Conservation (phyloP, 2,329 filamentous ascomycete genomes). For the Fusarium sp. region DNA sequence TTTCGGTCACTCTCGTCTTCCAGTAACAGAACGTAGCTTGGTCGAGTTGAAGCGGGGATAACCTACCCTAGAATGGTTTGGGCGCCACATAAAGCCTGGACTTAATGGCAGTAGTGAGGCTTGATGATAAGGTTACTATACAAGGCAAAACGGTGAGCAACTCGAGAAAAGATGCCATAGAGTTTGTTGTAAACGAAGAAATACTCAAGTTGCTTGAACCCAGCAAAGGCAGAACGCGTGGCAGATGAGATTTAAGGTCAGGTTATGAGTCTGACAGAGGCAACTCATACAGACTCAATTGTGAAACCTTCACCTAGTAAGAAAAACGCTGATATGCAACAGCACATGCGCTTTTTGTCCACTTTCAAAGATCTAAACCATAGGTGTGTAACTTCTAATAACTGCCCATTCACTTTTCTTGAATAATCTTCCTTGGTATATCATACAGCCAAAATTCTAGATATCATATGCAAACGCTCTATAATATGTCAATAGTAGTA, state of each 20-base stretch:
- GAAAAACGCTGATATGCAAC: background rate
- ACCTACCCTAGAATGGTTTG: background rate
- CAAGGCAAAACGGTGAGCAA: background rate
- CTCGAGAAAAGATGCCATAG: background rate
- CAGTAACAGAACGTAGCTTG: background rate
- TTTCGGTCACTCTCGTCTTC: background rate
- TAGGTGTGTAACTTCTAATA: background rate
- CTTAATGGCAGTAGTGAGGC: background rate
- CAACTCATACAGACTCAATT: too few relatives aligned
- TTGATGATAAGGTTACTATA: background rate
- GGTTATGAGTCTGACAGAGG: background rate
- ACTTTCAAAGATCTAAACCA: background rate
- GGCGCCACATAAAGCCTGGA: background rate
- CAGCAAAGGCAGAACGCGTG: background rate
- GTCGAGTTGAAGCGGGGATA: background rate
- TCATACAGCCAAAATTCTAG: conserved; percentile 9
- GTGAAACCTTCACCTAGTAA: background rate
- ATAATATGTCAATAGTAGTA: conserved; percentile 8
- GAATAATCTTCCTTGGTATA: background rate
- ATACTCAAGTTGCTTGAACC: background rate
- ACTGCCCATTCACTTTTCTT: conserved; percentile 10
- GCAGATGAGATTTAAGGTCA: background rate
- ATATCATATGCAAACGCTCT: conserved; percentile 8
- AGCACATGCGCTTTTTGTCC: background rate
- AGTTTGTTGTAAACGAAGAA: background rate